phyloP scores from a whole-genome alignment of 441 rosid species.

The Jatropha podagrica region DNA sequence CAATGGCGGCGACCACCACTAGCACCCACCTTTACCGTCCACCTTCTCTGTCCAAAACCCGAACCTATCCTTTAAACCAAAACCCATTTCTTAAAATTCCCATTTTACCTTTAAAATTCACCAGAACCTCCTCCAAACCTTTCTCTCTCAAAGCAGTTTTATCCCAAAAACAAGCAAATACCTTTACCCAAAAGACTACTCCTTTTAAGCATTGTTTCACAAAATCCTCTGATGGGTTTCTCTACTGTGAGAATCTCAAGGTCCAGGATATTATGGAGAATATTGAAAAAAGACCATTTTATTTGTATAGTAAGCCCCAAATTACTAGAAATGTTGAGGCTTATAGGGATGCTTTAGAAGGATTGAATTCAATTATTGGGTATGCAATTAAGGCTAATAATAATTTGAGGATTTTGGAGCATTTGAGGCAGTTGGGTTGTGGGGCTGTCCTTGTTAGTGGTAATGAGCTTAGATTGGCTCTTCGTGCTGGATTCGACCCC shows the following conservation, averaged over 20 bases:
- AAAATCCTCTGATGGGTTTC: constrained; percentile 82
- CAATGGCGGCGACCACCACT: constrained; percentile 48
- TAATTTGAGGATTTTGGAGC: constrained; percentile 90
- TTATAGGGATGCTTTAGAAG: constrained; percentile 74
- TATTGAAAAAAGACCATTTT: constrained; percentile 86
- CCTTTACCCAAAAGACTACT: constrained; percentile 28
- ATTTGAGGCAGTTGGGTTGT: constrained; percentile 83
- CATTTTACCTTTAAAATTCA: constrained; percentile 35
- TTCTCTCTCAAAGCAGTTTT: constrained; percentile 55
- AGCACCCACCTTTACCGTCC: constrained; percentile 30
- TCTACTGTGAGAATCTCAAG: constrained; percentile 79
- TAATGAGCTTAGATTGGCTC: constrained; percentile 91
- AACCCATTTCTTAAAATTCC: constrained; percentile 39
- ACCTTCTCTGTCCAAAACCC: constrained; percentile 41
- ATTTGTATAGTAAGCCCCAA: constrained; percentile 86
- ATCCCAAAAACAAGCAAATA: constrained; percentile 51
- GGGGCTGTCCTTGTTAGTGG: constrained; percentile 97
- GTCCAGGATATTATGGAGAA: constrained; percentile 77
- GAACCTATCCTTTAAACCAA: constrained; percentile 36
- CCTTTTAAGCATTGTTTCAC: constrained; percentile 73
- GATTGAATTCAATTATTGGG: constrained; percentile 72
- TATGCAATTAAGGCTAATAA: constrained; percentile 96
- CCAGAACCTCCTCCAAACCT: constrained; percentile 31
- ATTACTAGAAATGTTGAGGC: constrained; percentile 84
- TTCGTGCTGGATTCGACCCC: constrained; percentile 89